Percentiles rank a stretch among this genome's conserved stretches.
Conservation (phyloP, 2,329 filamentous ascomycete genomes). For the Sarocladium oryzae region DNA sequence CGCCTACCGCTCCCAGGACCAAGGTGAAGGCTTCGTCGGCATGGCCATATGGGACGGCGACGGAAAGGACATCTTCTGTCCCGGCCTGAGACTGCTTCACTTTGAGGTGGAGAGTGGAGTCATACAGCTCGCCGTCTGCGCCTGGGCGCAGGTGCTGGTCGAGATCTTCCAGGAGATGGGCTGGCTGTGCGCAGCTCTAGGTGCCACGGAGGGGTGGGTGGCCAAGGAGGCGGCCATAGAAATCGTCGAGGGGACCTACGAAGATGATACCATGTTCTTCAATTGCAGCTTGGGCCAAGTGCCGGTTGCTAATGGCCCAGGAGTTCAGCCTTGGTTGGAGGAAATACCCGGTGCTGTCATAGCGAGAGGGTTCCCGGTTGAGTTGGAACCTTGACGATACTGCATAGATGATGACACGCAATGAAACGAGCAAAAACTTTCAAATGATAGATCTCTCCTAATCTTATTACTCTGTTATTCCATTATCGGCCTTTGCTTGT, state of each 20-base stretch:
- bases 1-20: constrained; percentile 19
- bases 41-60: constrained; percentile 31
- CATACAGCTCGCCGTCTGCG: constrained; percentile 26
- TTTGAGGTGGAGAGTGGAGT: constrained; percentile 27
- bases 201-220: constrained; percentile 22
- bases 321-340: constrained; percentile 20
- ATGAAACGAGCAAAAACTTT: too few species aligned
- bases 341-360: constrained; percentile 24
- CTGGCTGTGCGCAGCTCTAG: constrained; percentile 29
- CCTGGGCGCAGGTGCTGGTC: constrained; percentile 28
- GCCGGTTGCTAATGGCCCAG: constrained; percentile 21
- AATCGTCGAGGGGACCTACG: constrained; percentile 25
- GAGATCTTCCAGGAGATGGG: constrained; percentile 31
- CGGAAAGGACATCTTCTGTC: constrained; percentile 17
- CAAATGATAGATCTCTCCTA: too few species aligned
- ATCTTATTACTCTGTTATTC: too few species aligned
- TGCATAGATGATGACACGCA: background rate
- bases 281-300: constrained; percentile 27
- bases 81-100: constrained; percentile 26
- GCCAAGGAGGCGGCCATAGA: constrained; percentile 24
- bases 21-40: constrained; percentile 21
- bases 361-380: constrained; percentile 28
- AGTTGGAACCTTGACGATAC: background rate
- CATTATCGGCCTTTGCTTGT: too few species aligned
- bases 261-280: constrained; percentile 27